These are phyloP conservation scores for Carex littledalei DNA, from an alignment of 176 grass and related monocot genomes.

Conservation along the genomic window DNA sequence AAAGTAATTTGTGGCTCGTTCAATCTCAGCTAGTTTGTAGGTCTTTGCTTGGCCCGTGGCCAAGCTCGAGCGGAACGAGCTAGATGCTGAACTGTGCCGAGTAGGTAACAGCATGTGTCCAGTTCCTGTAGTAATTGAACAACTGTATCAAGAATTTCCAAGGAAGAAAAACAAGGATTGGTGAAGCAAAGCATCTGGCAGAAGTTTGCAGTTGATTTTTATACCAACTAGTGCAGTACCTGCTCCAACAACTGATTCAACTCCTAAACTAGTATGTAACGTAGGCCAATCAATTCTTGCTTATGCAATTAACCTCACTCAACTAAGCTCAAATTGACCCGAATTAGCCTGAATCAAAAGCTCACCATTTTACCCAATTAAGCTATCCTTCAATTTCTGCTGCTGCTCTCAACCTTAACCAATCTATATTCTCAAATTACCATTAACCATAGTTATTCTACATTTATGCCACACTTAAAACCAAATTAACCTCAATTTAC, in stretches of 20 bases:
- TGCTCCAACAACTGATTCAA: neutral
- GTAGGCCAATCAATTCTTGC: neutral
- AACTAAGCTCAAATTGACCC: neutral
- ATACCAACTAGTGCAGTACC: neutral
- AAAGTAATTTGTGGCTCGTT: slow-evolving; percentile 79
- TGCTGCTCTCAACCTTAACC: too few species aligned
- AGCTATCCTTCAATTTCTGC: neutral
- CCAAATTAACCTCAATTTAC: too few species aligned
- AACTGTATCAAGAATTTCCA: neutral
- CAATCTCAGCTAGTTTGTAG: slow-evolving; percentile 64
- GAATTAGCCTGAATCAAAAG: neutral
- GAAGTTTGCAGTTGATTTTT: neutral
- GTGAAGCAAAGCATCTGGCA: neutral
- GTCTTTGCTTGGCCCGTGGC: slow-evolving; percentile 63
- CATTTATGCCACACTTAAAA: too few species aligned
- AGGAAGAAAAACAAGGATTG: neutral
- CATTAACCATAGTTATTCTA: too few species aligned
- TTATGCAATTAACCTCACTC: neutral
- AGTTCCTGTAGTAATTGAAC: slow-evolving; percentile 39
- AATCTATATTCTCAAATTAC: too few species aligned
- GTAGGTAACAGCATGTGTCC: slow-evolving; percentile 43
- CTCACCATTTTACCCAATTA: neutral
- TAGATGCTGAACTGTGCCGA: slow-evolving; percentile 58
- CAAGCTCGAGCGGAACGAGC: slow-evolving; percentile 64
- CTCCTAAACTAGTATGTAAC: neutral